Evolutionary conservation across 2,329 filamentous ascomycete species (phyloP).

Genomic region (Pyrenophora seminiperda): DNA sequence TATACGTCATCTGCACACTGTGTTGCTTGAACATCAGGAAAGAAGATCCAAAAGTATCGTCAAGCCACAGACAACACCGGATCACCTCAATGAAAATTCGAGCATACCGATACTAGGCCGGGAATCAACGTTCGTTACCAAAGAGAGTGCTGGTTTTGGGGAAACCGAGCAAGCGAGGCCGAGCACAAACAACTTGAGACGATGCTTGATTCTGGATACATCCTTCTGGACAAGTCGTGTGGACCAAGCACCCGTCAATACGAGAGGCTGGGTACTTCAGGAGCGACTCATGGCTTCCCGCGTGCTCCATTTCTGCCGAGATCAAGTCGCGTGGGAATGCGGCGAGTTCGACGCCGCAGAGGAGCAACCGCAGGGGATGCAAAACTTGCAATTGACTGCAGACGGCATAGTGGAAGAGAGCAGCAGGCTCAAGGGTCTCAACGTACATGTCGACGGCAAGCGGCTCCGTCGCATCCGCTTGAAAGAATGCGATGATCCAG

Average conservation of each 20-base stretch:
- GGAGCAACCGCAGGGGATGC: slow-evolving; percentile 1
- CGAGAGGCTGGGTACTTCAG: slow-evolving; percentile 32
- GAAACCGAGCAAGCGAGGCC: too few species aligned
- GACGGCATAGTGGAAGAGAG: neutral
- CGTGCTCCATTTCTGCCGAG: slow-evolving; percentile 27
- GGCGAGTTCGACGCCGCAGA: slow-evolving; percentile 13
- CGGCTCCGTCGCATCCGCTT: slow-evolving; percentile 6
- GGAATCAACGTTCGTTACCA: too few species aligned
- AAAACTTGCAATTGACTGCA: neutral
- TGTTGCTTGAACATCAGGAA: too few species aligned
- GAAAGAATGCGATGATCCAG: slow-evolving; percentile 2
- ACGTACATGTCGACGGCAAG: slow-evolving; percentile 9
- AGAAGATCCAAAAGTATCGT: too few species aligned
- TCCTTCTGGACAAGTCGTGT: slow-evolving; percentile 21
- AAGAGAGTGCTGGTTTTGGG: too few species aligned
- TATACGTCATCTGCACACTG: too few species aligned
- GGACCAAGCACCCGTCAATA: slow-evolving; percentile 22
- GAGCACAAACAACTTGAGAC: neutral
- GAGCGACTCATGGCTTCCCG: slow-evolving; percentile 29
- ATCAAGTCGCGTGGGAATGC: slow-evolving; percentile 33
- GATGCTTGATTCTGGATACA: slow-evolving; percentile 16
- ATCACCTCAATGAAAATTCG: too few species aligned
- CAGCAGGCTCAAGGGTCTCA: neutral
- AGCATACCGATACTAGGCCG: too few species aligned
- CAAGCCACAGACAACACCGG: too few species aligned